Evolutionary conservation across 1,284 basidiomycete species (phyloP).

Genomic region (Flammula alnicola): DNA sequence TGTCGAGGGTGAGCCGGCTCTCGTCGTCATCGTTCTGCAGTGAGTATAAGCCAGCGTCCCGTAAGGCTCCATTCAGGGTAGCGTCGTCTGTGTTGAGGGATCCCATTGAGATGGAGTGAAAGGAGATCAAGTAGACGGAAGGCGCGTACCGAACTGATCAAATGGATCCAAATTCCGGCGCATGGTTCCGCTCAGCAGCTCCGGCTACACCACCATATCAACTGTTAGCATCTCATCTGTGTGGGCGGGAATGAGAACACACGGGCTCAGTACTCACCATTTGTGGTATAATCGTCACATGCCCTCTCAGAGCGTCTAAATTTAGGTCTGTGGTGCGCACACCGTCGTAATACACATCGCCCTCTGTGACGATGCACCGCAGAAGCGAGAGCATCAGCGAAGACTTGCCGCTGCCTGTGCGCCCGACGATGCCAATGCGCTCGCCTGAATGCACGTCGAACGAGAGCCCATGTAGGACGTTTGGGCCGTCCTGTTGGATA

Average conservation of each 20-base stretch:
- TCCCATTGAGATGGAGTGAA: too few relatives aligned
- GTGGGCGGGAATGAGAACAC: constrained; percentile 23
- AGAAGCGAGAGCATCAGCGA: constrained; percentile 54
- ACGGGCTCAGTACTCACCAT: constrained; percentile 24
- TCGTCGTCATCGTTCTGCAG: constrained; percentile 45
- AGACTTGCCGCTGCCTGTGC: constrained; percentile 76
- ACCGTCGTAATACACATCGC: constrained; percentile 57
- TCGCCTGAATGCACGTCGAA: constrained; percentile 61
- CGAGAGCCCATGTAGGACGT: constrained; percentile 56
- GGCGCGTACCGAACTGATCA: constrained; percentile 57
- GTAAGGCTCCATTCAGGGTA: constrained; percentile 44
- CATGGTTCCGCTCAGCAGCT: too few relatives aligned
- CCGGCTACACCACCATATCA: too few relatives aligned
- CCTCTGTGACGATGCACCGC: constrained; percentile 59
- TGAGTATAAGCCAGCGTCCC: constrained; percentile 43
- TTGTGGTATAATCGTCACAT: constrained; percentile 65
- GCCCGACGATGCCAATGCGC: constrained; percentile 64
- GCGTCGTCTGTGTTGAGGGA: too few relatives aligned
- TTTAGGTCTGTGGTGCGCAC: constrained; percentile 52
- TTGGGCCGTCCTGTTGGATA: constrained; percentile 41
- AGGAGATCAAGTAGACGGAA: too few relatives aligned
- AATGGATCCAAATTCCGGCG: constrained; percentile 64
- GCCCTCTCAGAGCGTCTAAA: constrained; percentile 61
- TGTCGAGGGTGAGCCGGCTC: constrained; percentile 50
- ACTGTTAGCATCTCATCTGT: constrained; percentile 6